These are phyloP conservation scores for Quercus tomentella DNA, from an alignment of 331 rosid species.

Conservation along the genomic window DNA sequence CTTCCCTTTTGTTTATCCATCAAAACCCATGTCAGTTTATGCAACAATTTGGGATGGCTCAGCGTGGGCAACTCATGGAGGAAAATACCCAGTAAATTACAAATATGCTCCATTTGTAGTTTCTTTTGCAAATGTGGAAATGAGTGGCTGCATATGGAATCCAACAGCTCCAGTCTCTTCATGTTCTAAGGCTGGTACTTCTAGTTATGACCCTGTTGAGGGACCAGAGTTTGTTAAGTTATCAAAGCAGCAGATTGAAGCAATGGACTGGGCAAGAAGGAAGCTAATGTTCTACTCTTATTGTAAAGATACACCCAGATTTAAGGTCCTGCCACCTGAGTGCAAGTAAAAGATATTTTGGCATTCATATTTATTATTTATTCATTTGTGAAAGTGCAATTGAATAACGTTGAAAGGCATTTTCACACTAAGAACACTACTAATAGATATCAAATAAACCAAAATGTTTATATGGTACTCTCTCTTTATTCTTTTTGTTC, in stretches of 20 bases:
- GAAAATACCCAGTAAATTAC: slow-evolving; percentile 79
- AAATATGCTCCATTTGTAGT: slow-evolving; percentile 78
- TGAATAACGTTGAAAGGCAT: background rate
- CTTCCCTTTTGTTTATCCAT: slow-evolving; percentile 53
- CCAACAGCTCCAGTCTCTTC: slow-evolving; percentile 35
- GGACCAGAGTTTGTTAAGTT: slow-evolving; percentile 70
- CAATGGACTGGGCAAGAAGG: slow-evolving; percentile 94
- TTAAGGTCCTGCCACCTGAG: slow-evolving; percentile 76
- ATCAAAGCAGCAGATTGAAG: slow-evolving; percentile 55
- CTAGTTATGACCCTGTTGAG: slow-evolving; percentile 64
- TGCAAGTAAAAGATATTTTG: slow-evolving; percentile 34
- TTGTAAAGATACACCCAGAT: slow-evolving; percentile 69
- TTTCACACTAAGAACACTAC: background rate
- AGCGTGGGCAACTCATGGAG: slow-evolving; percentile 97
- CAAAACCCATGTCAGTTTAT: slow-evolving; percentile 80
- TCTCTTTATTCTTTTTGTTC: background rate
- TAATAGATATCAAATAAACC: background rate
- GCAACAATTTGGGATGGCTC: slow-evolving; percentile 99
- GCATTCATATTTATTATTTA: background rate
- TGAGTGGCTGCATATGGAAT: slow-evolving; percentile 55
- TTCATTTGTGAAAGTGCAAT: background rate
- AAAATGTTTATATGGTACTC: background rate
- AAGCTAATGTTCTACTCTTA: slow-evolving; percentile 96
- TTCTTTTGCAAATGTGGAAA: slow-evolving; percentile 59
- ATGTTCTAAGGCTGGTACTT: slow-evolving; percentile 41